A percentile compares a stretch with the other conserved stretches of the same genome.
These are phyloP conservation scores for Wickerhamomyces sp. DNA, from an alignment of 1,139 yeast species.

Conservation along the genomic window DNA sequence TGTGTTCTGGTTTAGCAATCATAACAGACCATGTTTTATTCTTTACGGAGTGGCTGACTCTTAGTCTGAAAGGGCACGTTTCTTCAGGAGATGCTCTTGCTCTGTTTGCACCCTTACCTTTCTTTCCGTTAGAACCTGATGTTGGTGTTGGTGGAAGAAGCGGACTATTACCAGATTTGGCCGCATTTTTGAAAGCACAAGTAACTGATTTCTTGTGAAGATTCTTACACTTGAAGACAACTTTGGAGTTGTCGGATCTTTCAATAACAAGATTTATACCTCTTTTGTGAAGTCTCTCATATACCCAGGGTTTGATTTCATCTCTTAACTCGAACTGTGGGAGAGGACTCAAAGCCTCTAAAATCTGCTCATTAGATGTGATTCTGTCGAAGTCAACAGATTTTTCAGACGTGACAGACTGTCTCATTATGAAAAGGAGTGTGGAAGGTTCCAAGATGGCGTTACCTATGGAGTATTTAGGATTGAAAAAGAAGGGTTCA, in stretches of 20 bases:
- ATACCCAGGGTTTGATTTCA: slow-evolving; percentile 69
- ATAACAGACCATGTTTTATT: slow-evolving; percentile 50
- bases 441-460: no score
- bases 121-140: slow-evolving; percentile 4
- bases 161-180: slow-evolving; percentile 7
- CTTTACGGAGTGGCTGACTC: slow-evolving; percentile 60
- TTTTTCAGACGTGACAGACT: no score
- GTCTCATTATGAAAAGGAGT: no score
- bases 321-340: slow-evolving; percentile 37
- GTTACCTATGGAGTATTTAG: neutral
- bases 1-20: slow-evolving; percentile 30
- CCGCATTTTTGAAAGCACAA: slow-evolving; percentile 8
- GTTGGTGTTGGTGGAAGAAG: slow-evolving; percentile 1
- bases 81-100: slow-evolving; percentile 22
- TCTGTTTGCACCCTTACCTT: slow-evolving; percentile 5
- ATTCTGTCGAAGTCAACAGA: slow-evolving; percentile 11
- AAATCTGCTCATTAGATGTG: slow-evolving; percentile 19
- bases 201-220: slow-evolving; percentile 24
- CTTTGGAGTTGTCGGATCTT: slow-evolving; percentile 62
- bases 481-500: neutral
- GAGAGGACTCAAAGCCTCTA: slow-evolving; percentile 25
- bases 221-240: slow-evolving; percentile 64
- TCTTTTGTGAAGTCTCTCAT: slow-evolving; percentile 37
- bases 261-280: slow-evolving; percentile 65
- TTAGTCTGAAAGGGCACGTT: slow-evolving; percentile 62